A percentile compares a stretch with the other conserved stretches of the same genome.
Conservation (phyloP, 148 eudicot genomes). For the Persicaria maculosa region DNA sequence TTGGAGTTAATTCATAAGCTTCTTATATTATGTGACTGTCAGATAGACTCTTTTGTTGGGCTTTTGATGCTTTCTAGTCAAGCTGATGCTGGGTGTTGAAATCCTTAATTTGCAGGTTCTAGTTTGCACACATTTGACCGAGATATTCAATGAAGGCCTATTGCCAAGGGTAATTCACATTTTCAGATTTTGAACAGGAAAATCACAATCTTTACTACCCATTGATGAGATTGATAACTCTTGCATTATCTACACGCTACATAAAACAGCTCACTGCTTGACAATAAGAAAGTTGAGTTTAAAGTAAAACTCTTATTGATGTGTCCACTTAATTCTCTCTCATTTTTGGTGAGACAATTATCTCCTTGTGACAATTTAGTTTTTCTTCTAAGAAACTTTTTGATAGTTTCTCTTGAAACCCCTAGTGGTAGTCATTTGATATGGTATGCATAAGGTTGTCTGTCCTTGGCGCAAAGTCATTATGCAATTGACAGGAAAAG, state of each 20-base stretch:
- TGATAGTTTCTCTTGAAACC: not conserved
- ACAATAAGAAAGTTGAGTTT: slow-evolving; percentile 4
- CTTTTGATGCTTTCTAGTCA: not conserved
- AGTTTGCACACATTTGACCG: slow-evolving; percentile 91
- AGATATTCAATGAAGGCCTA: slow-evolving; percentile 60
- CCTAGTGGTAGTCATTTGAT: not conserved
- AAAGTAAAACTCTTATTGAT: not conserved
- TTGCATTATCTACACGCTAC: not conserved
- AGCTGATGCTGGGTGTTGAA: slow-evolving; percentile 9
- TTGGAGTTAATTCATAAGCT: not conserved
- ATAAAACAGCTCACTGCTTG: not conserved
- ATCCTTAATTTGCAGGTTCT: slow-evolving; percentile 49
- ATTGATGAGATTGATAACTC: slow-evolving; percentile 1
- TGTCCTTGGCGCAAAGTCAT: not conserved
- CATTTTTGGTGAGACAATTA: too few relatives aligned
- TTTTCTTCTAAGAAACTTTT: not conserved
- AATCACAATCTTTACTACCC: slow-evolving; percentile 6
- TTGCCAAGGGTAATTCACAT: slow-evolving; percentile 51
- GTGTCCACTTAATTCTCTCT: not conserved
- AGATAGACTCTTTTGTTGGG: not conserved
- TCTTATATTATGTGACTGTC: not conserved
- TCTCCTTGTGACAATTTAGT: not conserved
- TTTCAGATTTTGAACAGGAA: not conserved
- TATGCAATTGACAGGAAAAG: not conserved
- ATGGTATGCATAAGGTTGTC: not conserved